Conservation (phyloP, 2,329 filamentous ascomycete genomes). For the Aureobasidium mangrovei region DNA sequence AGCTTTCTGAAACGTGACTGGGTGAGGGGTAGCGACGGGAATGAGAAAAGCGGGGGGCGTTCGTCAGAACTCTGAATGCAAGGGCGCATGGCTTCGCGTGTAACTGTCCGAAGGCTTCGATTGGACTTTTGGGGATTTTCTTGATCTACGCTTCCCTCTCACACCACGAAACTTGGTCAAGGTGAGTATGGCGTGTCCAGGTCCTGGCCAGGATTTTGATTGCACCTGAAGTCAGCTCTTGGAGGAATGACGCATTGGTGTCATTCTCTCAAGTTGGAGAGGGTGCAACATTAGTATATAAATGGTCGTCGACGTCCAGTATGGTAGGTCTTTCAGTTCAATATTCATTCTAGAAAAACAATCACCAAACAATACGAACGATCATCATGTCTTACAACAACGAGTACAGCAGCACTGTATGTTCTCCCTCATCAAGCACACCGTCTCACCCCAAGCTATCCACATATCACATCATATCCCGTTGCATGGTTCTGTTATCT, state of each 20-base stretch:
- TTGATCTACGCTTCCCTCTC: too few relatives aligned
- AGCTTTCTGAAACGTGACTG: neutral
- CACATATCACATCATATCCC: neutral
- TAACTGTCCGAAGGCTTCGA: neutral
- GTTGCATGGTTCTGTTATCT: neutral
- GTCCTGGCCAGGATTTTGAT: too few relatives aligned
- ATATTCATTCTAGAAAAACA: neutral
- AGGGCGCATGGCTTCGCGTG: neutral
- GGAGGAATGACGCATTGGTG: too few relatives aligned
- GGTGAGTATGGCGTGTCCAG: too few relatives aligned
- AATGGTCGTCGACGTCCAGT: too few relatives aligned
- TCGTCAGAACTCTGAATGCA: neutral
- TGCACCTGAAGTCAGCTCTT: too few relatives aligned
- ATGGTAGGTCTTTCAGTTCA: neutral
- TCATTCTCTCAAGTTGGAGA: too few relatives aligned
- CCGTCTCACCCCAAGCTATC: neutral
- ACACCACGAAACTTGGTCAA: neutral
- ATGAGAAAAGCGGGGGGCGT: slow-evolving; percentile 1
- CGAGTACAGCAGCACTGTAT: slow-evolving; percentile 12
- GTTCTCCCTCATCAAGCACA: neutral
- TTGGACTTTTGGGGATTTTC: neutral
- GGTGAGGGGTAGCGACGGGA: neutral
- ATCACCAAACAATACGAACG: neutral
- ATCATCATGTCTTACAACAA: slow-evolving; percentile 12
- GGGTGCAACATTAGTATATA: too few relatives aligned